Base-by-base conservation (phyloP, 2,329 filamentous ascomycete species). In the Sporothrix curviconia region DNA sequence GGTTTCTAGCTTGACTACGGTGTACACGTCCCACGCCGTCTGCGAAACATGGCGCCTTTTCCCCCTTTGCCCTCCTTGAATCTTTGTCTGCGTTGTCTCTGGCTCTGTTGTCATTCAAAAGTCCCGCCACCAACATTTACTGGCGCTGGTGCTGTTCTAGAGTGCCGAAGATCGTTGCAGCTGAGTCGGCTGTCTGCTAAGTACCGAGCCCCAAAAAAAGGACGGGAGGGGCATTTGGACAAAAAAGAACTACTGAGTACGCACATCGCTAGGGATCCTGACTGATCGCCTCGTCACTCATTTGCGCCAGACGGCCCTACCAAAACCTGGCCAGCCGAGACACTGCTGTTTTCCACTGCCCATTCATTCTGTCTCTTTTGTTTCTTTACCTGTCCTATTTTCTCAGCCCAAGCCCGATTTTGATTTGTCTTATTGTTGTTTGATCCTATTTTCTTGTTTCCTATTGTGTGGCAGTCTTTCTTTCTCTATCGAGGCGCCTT, bases 211-310 rank as follows among this genome's bases (percentile, higher is more conserved):
- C n/a, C n/a, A n/a, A n/a, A 17, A 19, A 40, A 52, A 40, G 36
- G 24, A 52, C 36, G 34, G 24, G 36, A 28, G 49, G n/a, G 46
- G 17, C 34, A 34, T 34, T 34, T 50, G 37, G 47, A 50, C 47
- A 22, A 30, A 50, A 50, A 50, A 50, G 47, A 34, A 19, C 47
- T n/a, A n/a, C n/a, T n/a, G n/a, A n/a, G n/a, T 19, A 36, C 47
- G 47, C 47, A 25, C 32, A 50, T 37, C 47, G 32, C 49, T 40
- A 19, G 15, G 49, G 36, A 39, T 40, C 49, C 49, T 52, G 36
- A 52, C 36, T 52, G 49, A 52, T 40, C 49, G 49, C 28, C 51
- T 44, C 39, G 25, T 55, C 30, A 43, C 28, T 44, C 51, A 44
- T 55, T 40, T 42, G n/a, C n/a, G 11, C 22, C 25, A 15, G n/a